Conservation (phyloP, 2,329 filamentous ascomycete species). For the Colletotrichum chlorophyti region DNA sequence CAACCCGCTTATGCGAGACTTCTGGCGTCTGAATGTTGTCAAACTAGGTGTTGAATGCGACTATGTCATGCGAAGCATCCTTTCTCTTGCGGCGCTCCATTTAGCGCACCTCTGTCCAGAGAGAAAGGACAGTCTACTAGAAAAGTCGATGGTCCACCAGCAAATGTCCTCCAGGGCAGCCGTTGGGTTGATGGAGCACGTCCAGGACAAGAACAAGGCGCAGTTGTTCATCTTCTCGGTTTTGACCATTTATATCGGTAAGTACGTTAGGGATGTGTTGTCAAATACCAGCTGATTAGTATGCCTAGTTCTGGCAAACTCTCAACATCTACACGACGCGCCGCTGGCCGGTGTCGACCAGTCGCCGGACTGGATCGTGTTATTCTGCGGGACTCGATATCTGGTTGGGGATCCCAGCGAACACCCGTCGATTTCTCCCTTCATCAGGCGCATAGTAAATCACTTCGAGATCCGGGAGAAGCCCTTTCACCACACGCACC, state of each 20-base stretch:
- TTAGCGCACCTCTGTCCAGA: conserved; percentile 43
- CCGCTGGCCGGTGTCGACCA: conserved; percentile 10
- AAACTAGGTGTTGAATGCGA: conserved; percentile 52
- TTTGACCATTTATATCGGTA: conserved; percentile 28
- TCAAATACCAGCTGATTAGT: neutral
- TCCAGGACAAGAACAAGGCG: conserved; percentile 24
- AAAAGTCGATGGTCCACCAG: conserved; percentile 34
- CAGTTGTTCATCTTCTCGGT: conserved; percentile 28
- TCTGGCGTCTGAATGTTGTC: conserved; percentile 55
- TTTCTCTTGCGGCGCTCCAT: conserved; percentile 57
- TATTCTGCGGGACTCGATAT: conserved; percentile 27
- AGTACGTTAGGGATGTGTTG: too few relatives aligned
- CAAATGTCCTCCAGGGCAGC: conserved; percentile 38
- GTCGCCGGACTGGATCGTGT: conserved; percentile 31
- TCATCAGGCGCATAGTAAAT: conserved; percentile 16
- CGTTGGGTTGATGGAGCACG: conserved; percentile 33
- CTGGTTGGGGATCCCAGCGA: conserved; percentile 15
- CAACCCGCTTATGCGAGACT: conserved; percentile 46
- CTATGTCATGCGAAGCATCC: conserved; percentile 55
- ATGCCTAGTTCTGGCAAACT: conserved; percentile 20
- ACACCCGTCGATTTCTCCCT: conserved; percentile 19
- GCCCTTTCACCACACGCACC: conserved; percentile 28
- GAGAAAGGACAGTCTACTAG: conserved; percentile 15
- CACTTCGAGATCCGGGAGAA: conserved; percentile 23
- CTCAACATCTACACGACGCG: conserved; percentile 18